phyloP scores from a whole-genome alignment of 108 stramenopile genomes.

The Pseudonitzschia pungens region DNA sequence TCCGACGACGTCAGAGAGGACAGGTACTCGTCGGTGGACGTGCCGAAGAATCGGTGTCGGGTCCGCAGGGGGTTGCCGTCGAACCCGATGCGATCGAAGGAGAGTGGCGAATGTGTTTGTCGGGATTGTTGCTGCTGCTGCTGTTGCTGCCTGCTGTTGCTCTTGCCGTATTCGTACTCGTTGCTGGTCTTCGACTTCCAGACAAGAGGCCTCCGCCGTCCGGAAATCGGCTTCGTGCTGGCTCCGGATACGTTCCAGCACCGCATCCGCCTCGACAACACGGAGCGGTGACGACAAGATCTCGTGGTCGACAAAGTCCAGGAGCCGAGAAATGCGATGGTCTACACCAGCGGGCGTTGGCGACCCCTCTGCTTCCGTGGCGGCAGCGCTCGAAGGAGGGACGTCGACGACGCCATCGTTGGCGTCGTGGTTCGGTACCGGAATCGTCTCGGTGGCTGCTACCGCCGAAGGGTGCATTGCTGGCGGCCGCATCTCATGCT shows the following conservation, averaged over 20 bases:
- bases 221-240: constrained; percentile 6
- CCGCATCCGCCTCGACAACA: neutral
- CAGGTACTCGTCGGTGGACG: neutral
- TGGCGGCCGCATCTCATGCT: too few species aligned
- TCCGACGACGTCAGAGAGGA: neutral
- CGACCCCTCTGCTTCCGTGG: too few species aligned
- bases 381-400: too few species aligned
- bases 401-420: too few species aligned
- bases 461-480: too few species aligned
- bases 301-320: neutral
- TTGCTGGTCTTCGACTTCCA: neutral
- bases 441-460: too few species aligned
- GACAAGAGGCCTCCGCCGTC: constrained; percentile 4
- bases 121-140: neutral
- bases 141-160: too few species aligned
- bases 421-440: too few species aligned
- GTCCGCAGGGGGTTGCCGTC: neutral
- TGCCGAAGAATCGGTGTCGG: neutral
- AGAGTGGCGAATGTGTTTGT: neutral
- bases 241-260: constrained; percentile 13
- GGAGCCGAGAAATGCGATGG: neutral
- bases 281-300: neutral
- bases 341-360: neutral
- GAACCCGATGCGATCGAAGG: neutral
- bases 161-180: too few species aligned